Evolutionary conservation across 202 grass and related monocot species (phyloP), one percentile per base, ranked within the genome.

Genomic region (Cymbopogon flexuosus): DNA sequence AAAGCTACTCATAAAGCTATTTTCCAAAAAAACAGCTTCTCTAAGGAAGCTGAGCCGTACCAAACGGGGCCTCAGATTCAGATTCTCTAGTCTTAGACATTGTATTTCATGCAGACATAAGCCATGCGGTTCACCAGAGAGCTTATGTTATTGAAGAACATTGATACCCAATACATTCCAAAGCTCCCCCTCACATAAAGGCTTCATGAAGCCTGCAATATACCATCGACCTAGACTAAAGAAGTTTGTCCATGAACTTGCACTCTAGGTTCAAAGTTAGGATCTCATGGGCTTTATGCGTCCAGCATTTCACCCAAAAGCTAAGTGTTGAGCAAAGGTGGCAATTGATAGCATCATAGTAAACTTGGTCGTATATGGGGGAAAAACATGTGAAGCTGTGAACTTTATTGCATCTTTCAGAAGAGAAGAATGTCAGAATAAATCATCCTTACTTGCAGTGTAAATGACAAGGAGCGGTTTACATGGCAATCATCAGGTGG

Each of bases 401-500:
- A 62, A 79, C 10, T 29, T 68, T 73, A 67, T 60, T 42, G 16
- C 5, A 62, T 23, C 1, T 41, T 72, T 58, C 51, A 24, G 46
- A 51, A 67, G 16, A 79, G 82, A 84, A 59, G n/a, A 90, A 76
- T 29, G 35, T 12, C 59, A 75, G 41, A 79, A 73, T 47, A 68
- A 78, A 59, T 58, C 16, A 69, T 43, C 30, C 84, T 86, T 91
- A 95, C 96, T 79, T 99, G 96, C 73, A 99, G 43, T 63, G 96
- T 99, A 77, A 85, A 95, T 59, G 96, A 93, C 62, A 99, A 91
- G 77, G 96, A 95, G 65, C 75, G 89, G 70, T 99, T 99, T 58
- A 93, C 92, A 86, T 95, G 88, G 31, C 96, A 99, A 89, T 99
- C 96, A 83, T 99, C 96, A 69, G 96, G 96, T 66, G 96, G 96